phyloP scores from a whole-genome alignment of 805 yeast species.

The Schizosaccharomyces lindneri region DNA sequence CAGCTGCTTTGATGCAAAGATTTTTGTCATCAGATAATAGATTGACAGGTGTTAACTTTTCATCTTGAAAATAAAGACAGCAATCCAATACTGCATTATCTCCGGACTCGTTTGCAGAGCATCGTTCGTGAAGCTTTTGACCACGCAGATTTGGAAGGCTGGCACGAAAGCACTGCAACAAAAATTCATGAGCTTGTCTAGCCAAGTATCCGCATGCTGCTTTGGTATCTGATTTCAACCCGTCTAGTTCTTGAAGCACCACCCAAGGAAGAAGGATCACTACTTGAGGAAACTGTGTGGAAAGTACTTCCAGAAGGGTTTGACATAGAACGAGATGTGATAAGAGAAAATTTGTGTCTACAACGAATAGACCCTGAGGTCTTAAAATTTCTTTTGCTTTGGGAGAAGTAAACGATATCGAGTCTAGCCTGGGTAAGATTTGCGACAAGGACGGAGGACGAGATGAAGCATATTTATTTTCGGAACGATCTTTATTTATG shows the following conservation, averaged over 20 bases:
- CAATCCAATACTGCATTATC: slow-evolving; percentile 80
- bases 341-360: slow-evolving; percentile 66
- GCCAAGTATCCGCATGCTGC: slow-evolving; percentile 19
- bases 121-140: slow-evolving; percentile 32
- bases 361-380: slow-evolving; percentile 15
- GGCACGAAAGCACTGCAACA: slow-evolving; percentile 33
- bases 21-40: slow-evolving; percentile 64
- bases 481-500: background rate
- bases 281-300: slow-evolving; percentile 18
- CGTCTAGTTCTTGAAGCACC: slow-evolving; percentile 61
- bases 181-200: slow-evolving; percentile 57
- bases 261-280: slow-evolving; percentile 41
- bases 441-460: background rate
- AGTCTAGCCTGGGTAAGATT: background rate
- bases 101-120: slow-evolving; percentile 23
- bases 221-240: slow-evolving; percentile 28
- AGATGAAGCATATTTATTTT: background rate
- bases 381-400: no score
- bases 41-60: slow-evolving; percentile 21
- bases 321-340: slow-evolving; percentile 40
- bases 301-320: slow-evolving; percentile 20
- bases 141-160: slow-evolving; percentile 29
- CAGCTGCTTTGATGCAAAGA: slow-evolving; percentile 50
- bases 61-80: slow-evolving; percentile 33
- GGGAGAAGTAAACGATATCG: no score